phyloP scores from a whole-genome alignment of 2,329 filamentous ascomycete genomes.

The Trichoderma breve region DNA sequence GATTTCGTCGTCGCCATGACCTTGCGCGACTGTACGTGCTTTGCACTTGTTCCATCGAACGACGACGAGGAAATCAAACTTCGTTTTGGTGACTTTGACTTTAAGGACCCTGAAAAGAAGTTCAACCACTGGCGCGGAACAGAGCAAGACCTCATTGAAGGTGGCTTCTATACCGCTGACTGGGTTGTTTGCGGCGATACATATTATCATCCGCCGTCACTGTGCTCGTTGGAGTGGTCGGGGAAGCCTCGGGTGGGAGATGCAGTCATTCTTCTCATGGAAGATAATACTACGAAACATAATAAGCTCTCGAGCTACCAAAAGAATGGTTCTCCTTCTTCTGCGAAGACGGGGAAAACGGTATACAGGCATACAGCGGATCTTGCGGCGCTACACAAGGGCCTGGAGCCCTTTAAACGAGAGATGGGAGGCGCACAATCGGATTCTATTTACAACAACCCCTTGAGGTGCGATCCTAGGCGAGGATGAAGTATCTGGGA shows the following conservation, averaged over 20 bases:
- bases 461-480: constrained; percentile 27
- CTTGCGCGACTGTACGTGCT: constrained; percentile 74
- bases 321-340: neutral
- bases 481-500: neutral
- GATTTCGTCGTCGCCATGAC: constrained; percentile 73
- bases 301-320: neutral
- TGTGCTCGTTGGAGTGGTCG: constrained; percentile 36
- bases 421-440: neutral
- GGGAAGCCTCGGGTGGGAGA: constrained; percentile 19
- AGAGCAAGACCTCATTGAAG: constrained; percentile 61
- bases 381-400: constrained; percentile 21
- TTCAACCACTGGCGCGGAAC: constrained; percentile 64
- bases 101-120: constrained; percentile 68
- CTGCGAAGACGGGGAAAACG: neutral
- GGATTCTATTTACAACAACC: constrained; percentile 18
- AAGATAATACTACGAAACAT: constrained; percentile 10
- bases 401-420: constrained; percentile 26
- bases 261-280: constrained; percentile 26
- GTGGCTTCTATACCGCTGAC: constrained; percentile 64
- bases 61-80: constrained; percentile 43
- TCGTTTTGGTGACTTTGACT: constrained; percentile 73
- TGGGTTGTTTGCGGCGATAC: constrained; percentile 36
- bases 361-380: constrained; percentile 19
- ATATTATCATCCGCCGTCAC: constrained; percentile 38
- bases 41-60: constrained; percentile 54